phyloP scores from a whole-genome alignment of 768 basidiomycete species.

The Psilocybe azurescens region DNA sequence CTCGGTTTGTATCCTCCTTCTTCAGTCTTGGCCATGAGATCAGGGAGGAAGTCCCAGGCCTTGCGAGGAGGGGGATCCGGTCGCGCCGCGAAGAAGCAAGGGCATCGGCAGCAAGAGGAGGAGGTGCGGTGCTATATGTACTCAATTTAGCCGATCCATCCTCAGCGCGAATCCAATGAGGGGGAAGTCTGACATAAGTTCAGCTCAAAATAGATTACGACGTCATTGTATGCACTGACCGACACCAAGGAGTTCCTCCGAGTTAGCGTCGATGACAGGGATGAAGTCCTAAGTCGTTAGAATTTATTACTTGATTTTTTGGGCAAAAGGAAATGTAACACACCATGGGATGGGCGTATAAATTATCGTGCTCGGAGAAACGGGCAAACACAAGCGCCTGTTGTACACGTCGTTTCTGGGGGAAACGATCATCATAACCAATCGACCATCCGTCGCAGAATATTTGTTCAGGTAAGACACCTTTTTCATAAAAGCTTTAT shows the following conservation, averaged over 20 bases:
- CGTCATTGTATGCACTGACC: conserved; percentile 32
- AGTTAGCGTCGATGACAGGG: conserved; percentile 74
- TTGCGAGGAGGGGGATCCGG: conserved; percentile 75
- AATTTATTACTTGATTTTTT: not conserved
- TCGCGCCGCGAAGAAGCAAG: conserved; percentile 59
- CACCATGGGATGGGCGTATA: conserved; percentile 91
- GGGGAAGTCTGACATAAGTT: conserved; percentile 68
- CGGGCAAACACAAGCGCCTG: conserved; percentile 85
- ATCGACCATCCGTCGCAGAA: conserved; percentile 90
- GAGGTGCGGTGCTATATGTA: conserved; percentile 44
- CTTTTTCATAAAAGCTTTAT: too few relatives aligned
- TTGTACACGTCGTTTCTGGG: conserved; percentile 70
- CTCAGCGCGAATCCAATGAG: conserved; percentile 53
- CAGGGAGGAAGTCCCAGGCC: conserved; percentile 79
- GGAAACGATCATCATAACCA: conserved; percentile 90
- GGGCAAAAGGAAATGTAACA: conserved; percentile 4
- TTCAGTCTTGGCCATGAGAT: conserved; percentile 67
- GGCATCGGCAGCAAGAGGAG: conserved; percentile 53
- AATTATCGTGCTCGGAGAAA: conserved; percentile 78
- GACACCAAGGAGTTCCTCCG: conserved; percentile 80
- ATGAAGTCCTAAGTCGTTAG: conserved; percentile 67
- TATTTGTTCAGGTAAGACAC: conserved; percentile 73
- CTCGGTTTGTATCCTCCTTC: conserved; percentile 62
- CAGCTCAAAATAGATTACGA: not conserved
- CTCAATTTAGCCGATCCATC: conserved; percentile 45